Conservation (phyloP, 2,329 filamentous ascomycete species). For the Fusarium phyllophilum region DNA sequence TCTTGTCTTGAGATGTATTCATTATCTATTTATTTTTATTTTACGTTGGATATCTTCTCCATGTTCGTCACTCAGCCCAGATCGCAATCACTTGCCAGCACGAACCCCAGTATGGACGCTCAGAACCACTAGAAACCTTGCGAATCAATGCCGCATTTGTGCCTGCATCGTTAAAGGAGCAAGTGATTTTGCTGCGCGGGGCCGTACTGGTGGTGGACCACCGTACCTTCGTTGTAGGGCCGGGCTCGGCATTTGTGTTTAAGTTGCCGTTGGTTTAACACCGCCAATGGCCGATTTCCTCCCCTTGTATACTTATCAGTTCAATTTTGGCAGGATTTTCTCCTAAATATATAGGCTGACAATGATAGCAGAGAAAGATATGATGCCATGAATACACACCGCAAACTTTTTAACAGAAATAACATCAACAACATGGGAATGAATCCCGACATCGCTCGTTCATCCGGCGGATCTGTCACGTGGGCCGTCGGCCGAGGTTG, state of each 20-base stretch:
- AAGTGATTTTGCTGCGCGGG: not conserved
- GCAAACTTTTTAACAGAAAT: not conserved
- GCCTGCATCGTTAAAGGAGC: not conserved
- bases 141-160: not conserved
- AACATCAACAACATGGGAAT: not conserved
- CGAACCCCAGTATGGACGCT: not conserved
- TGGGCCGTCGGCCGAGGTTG: conserved; percentile 54
- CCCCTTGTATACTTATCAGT: not conserved
- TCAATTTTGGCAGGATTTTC: not conserved
- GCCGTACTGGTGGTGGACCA: not conserved
- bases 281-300: not conserved
- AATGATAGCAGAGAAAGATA: not conserved
- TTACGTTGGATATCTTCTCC: not conserved
- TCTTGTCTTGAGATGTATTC: not conserved
- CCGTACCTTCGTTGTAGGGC: not conserved
- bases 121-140: not conserved
- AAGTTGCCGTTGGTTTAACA: conserved; percentile 24
- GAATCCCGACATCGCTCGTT: conserved; percentile 33
- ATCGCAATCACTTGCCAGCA: not conserved
- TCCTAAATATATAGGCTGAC: not conserved
- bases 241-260: conserved; percentile 28
- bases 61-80: not conserved
- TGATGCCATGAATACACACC: too few species aligned
- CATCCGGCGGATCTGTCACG: conserved; percentile 46
- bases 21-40: not conserved